Conservation (phyloP, 192 early-diverging fungal species). For the Pecoramyces ruminantium region DNA sequence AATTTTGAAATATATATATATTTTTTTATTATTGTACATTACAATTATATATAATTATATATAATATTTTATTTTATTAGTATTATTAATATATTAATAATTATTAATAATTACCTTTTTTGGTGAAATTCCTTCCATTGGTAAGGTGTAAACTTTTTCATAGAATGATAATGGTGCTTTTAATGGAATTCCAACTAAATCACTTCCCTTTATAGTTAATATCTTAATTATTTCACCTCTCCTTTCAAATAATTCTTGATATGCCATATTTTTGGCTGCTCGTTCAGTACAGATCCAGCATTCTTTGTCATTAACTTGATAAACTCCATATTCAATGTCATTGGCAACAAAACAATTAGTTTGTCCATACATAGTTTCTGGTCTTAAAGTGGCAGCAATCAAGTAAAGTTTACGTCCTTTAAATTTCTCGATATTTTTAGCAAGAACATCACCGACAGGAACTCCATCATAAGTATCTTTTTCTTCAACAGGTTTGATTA, state of each 20-base stretch:
- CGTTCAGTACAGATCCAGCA: constrained; percentile 81
- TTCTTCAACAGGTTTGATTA: constrained; percentile 8
- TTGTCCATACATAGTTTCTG: constrained; percentile 99
- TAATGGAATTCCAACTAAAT: constrained; percentile 76
- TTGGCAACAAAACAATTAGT: constrained; percentile 94
- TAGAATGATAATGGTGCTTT: constrained; percentile 71
- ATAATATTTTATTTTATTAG: no score
- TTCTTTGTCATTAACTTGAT: constrained; percentile 54
- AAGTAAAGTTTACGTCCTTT: constrained; percentile 65
- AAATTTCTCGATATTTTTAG: constrained; percentile 25
- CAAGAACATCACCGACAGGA: constrained; percentile 24
- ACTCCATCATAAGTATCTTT: constrained; percentile 24
- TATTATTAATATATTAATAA: background rate
- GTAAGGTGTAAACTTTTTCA: constrained; percentile 74
- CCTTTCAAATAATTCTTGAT: constrained; percentile 61
- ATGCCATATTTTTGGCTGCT: constrained; percentile 94
- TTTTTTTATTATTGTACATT: no score
- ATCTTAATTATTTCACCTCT: constrained; percentile 50
- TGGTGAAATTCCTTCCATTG: constrained; percentile 89
- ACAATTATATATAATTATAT: no score
- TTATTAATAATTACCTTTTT: constrained; percentile 41
- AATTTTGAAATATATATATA: no score
- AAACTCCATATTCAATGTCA: constrained; percentile 84
- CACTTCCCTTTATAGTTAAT: constrained; percentile 53
- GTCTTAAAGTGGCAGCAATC: constrained; percentile 88